A percentile compares a stretch with the other conserved stretches of the same genome.
phyloP scores from a whole-genome alignment of 768 basidiomycete genomes.

The Panaeolus cyanescens region DNA sequence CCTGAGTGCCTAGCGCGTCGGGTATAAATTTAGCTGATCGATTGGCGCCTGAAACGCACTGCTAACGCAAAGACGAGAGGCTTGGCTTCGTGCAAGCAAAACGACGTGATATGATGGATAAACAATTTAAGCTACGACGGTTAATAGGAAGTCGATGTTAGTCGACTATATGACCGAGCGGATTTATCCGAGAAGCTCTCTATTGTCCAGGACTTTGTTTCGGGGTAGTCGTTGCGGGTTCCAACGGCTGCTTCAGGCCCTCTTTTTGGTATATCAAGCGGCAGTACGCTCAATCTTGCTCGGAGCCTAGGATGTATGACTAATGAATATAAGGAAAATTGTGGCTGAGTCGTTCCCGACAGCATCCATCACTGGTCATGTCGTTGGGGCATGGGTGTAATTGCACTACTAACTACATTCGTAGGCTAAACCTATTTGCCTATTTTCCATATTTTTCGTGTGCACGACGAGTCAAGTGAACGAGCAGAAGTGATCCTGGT shows the following conservation, averaged over 20 bases:
- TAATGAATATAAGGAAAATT: neutral
- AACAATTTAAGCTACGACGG: neutral
- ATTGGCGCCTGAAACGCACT: neutral
- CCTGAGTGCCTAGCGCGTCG: neutral
- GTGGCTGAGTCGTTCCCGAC: conserved; percentile 1
- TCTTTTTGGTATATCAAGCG: neutral
- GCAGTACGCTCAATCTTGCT: neutral
- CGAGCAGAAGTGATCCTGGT: neutral
- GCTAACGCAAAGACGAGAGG: neutral
- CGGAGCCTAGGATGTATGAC: neutral
- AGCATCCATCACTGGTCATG: neutral
- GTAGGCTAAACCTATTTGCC: neutral
- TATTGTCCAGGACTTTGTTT: neutral
- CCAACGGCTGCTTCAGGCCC: neutral
- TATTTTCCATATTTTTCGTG: neutral
- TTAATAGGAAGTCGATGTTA: neutral
- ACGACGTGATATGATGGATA: neutral
- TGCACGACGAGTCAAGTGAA: neutral
- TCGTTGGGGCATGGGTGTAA: neutral
- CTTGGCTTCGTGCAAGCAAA: neutral
- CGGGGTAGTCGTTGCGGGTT: neutral
- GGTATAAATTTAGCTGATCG: neutral
- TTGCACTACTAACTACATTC: neutral
- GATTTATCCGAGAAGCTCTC: neutral
- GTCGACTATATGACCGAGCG: neutral